Evolutionary conservation across 75 land plant species (phyloP).

Genomic region (Cupressus sempervirens): DNA sequence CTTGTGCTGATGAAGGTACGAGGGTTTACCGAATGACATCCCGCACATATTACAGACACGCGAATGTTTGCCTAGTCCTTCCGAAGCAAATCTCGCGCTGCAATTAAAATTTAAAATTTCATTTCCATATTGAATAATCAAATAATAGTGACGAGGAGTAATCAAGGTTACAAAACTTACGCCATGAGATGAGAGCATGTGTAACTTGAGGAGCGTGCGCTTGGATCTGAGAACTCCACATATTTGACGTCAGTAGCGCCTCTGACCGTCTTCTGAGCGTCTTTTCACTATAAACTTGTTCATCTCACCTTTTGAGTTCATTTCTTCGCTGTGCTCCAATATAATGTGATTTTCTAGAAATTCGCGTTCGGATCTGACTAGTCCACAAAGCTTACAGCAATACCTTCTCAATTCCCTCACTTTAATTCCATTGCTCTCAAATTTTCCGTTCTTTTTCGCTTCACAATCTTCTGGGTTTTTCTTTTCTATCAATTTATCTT

Average conservation of each 20-base stretch:
- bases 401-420: not conserved
- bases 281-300: not conserved
- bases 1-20: slow-evolving; percentile 62
- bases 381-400: not conserved
- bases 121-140: not conserved
- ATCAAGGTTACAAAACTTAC: not conserved
- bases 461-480: not conserved
- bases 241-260: not conserved
- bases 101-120: not conserved
- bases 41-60: slow-evolving; percentile 46
- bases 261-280: not conserved
- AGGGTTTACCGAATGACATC: slow-evolving; percentile 42
- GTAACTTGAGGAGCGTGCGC: not conserved
- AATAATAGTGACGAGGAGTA: not conserved
- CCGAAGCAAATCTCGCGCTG: not conserved
- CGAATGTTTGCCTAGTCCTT: not conserved
- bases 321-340: not conserved
- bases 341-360: not conserved
- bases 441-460: not conserved
- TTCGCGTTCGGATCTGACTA: not conserved
- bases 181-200: not conserved
- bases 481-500: not conserved
- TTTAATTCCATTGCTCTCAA: not conserved
- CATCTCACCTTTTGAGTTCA: not conserved
- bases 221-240: slow-evolving; percentile 4